Evolutionary conservation across 2,329 filamentous ascomycete genomes (phyloP).

Genomic region (Niveomyces coronatus): DNA sequence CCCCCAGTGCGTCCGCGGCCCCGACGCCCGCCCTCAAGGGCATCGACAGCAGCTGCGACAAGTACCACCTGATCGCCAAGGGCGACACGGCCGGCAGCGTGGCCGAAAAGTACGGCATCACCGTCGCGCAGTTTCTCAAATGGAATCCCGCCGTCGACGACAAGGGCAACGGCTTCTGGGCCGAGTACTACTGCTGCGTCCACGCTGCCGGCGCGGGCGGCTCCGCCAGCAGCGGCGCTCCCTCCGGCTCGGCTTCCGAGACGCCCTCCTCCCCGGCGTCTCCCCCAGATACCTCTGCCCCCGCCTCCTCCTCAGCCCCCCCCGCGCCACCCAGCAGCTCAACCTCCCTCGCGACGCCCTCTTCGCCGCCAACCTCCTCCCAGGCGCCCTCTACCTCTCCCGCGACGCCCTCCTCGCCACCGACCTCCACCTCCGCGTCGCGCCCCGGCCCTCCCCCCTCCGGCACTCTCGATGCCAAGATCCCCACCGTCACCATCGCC

Average conservation of each 20-base stretch:
- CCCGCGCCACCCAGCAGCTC: too few relatives aligned
- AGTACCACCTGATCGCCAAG: conserved; percentile 4
- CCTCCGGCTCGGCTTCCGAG: too few relatives aligned
- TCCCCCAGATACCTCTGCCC: too few relatives aligned
- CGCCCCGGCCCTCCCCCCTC: too few relatives aligned
- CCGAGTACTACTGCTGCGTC: conserved; percentile 1
- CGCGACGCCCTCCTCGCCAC: conserved; percentile 11
- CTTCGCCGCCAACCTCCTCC: not conserved
- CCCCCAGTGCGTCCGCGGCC: not conserved
- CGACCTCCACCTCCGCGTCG: conserved; percentile 27
- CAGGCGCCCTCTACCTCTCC: conserved; percentile 4
- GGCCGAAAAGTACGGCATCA: conserved; percentile 6
- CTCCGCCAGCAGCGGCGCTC: too few relatives aligned
- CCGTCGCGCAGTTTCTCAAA: conserved; percentile 4
- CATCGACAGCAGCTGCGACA: conserved; percentile 9
- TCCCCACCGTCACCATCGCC: conserved; percentile 32
- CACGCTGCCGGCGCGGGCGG: conserved; percentile 1
- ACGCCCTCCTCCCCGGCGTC: too few relatives aligned
- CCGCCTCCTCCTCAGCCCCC: too few relatives aligned
- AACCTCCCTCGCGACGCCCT: conserved; percentile 10
- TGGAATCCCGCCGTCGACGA: conserved; percentile 9
- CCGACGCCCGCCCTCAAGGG: conserved; percentile 2
- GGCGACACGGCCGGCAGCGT: conserved; percentile 8
- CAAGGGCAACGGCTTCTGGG: conserved; percentile 3
- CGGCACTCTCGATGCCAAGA: conserved; percentile 22